These are phyloP conservation scores for Suillus ampliporus DNA, from an alignment of 768 basidiomycete genomes.

Conservation along the genomic window DNA sequence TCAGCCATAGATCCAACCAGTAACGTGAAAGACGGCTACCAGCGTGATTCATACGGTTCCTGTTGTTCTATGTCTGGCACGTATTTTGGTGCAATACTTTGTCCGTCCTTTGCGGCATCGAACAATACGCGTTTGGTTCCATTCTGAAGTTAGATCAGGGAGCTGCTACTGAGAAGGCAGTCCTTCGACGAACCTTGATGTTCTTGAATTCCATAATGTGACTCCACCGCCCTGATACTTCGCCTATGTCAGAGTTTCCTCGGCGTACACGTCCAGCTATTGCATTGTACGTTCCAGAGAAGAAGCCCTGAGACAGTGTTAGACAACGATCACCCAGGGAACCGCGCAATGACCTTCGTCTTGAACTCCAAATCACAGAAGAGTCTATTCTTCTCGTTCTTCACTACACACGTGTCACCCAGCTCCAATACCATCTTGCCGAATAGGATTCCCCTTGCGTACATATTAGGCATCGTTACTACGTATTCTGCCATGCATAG, in stretches of 20 bases:
- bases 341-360: slow-evolving; percentile 70
- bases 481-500: slow-evolving; percentile 64
- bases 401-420: slow-evolving; percentile 86
- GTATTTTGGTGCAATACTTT: slow-evolving; percentile 77
- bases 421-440: slow-evolving; percentile 97
- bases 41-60: slow-evolving; percentile 87
- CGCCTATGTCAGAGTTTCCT: slow-evolving; percentile 71
- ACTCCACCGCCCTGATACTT: slow-evolving; percentile 91
- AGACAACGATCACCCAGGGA: background rate
- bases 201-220: slow-evolving; percentile 86
- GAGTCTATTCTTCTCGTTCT: slow-evolving; percentile 78
- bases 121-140: slow-evolving; percentile 80
- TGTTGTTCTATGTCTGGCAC: slow-evolving; percentile 89
- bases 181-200: slow-evolving; percentile 53
- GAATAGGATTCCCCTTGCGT: slow-evolving; percentile 85
- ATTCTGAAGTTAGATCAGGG: slow-evolving; percentile 45
- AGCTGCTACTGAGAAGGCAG: slow-evolving; percentile 1
- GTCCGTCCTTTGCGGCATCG: slow-evolving; percentile 78
- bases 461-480: slow-evolving; percentile 98
- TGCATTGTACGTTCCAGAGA: slow-evolving; percentile 95
- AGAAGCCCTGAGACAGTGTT: slow-evolving; percentile 73
- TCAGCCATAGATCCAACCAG: slow-evolving; percentile 3
- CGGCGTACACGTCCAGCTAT: slow-evolving; percentile 81
- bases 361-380: slow-evolving; percentile 93
- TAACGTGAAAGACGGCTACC: slow-evolving; percentile 48